These are phyloP conservation scores for Cordia subcordata DNA, from an alignment of 257 asterid species.

Conservation along the genomic window DNA sequence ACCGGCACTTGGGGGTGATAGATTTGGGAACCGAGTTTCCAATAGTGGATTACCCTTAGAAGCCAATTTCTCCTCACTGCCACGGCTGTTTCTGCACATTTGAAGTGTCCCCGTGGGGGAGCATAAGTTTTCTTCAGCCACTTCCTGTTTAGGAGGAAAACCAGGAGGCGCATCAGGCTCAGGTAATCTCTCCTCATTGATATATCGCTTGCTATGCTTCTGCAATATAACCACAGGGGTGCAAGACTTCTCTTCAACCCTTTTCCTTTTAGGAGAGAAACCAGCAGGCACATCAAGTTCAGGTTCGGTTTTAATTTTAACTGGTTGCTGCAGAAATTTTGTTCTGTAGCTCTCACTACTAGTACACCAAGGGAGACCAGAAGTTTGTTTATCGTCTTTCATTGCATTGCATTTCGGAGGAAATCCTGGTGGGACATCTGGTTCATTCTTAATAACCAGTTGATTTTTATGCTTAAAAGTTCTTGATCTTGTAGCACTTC, in stretches of 20 bases:
- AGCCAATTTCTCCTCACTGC: background rate
- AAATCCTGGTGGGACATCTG: conserved; percentile 14
- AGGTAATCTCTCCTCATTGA: background rate
- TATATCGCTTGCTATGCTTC: background rate
- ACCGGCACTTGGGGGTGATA: no score
- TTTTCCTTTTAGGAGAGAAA: conserved; percentile 8
- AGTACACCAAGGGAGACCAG: background rate
- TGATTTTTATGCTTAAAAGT: background rate
- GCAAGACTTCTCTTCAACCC: no score
- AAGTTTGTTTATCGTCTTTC: background rate
- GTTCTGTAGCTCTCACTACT: background rate
- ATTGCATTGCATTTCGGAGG: background rate
- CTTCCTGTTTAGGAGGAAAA: conserved; percentile 8
- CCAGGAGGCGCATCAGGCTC: conserved; percentile 19
- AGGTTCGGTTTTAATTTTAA: background rate
- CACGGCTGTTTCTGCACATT: no score
- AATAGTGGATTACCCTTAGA: background rate
- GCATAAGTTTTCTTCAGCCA: no score
- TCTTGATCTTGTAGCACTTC: conserved; percentile 14
- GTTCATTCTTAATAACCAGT: background rate
- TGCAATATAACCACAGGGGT: no score
- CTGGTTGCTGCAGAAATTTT: background rate
- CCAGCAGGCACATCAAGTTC: conserved; percentile 18
- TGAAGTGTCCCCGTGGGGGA: no score
- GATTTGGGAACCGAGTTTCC: no score